These are phyloP conservation scores for Candida boleticola DNA, from an alignment of 805 yeast genomes.

Conservation along the genomic window DNA sequence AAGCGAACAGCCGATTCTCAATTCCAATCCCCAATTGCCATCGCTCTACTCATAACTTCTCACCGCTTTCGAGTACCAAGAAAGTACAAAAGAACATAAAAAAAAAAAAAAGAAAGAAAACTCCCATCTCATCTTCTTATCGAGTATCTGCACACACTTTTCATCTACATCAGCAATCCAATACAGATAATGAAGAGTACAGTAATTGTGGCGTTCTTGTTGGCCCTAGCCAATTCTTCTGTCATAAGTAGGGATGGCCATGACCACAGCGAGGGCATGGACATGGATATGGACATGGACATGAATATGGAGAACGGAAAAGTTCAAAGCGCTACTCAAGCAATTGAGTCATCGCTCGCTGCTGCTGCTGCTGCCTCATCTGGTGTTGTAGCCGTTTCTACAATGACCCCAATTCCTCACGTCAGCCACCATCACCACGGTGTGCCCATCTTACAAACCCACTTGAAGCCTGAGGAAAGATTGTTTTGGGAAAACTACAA, in stretches of 20 bases:
- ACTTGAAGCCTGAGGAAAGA: conserved; percentile 68
- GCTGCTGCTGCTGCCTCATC: conserved; percentile 9
- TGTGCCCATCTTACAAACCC: conserved; percentile 65
- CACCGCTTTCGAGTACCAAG: too few species aligned
- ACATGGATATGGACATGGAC: conserved; percentile 19
- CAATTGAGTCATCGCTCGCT: too few species aligned
- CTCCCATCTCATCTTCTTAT: too few species aligned
- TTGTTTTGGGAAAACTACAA: conserved; percentile 77
- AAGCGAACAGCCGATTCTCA: too few species aligned
- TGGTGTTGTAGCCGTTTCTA: conserved; percentile 1
- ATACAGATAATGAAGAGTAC: not conserved
- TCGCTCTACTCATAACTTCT: too few species aligned
- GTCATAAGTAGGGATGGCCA: not conserved
- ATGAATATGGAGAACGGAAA: conserved; percentile 9
- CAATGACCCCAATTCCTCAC: conserved; percentile 32
- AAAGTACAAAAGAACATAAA: too few species aligned
- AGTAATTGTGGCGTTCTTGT: not conserved
- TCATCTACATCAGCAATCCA: too few species aligned
- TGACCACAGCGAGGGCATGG: conserved; percentile 20
- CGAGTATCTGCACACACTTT: too few species aligned
- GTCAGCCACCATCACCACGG: conserved; percentile 56
- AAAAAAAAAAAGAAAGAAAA: too few species aligned
- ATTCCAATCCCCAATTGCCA: too few species aligned
- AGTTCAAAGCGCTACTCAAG: conserved; percentile 12
- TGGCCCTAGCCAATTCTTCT: not conserved